phyloP scores from a whole-genome alignment of 768 basidiomycete species.

The Pleurotus citrinopileatus region DNA sequence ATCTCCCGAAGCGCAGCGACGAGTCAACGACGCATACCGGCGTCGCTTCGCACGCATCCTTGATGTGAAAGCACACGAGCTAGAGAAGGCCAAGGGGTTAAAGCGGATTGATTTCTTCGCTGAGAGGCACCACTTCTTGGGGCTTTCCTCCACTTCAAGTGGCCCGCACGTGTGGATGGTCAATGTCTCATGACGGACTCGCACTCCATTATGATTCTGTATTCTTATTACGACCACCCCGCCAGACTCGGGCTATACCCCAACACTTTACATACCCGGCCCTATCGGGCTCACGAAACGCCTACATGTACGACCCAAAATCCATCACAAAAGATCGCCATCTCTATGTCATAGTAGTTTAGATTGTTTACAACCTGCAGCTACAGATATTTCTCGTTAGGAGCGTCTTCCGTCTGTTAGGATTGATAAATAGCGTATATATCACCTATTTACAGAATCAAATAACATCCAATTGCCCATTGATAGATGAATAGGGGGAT shows the following conservation, averaged over 20 bases:
- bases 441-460: no score
- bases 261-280: conserved; percentile 2
- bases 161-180: conserved; percentile 37
- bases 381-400: no score
- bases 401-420: no score
- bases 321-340: no score
- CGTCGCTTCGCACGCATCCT: conserved; percentile 32
- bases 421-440: no score
- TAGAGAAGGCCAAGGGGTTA: conserved; percentile 45
- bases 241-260: background rate
- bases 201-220: background rate
- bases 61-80: conserved; percentile 25
- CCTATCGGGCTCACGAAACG: background rate
- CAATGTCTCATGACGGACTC: conserved; percentile 15
- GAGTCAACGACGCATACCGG: conserved; percentile 41
- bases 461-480: no score
- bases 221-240: background rate
- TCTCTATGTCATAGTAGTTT: no score
- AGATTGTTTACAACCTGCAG: no score
- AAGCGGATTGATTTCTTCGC: conserved; percentile 55
- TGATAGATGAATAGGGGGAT: no score
- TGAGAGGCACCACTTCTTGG: conserved; percentile 34
- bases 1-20: conserved; percentile 25
- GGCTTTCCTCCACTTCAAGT: conserved; percentile 31
- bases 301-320: no score